phyloP scores from a whole-genome alignment of 2,329 filamentous ascomycete genomes.

The Fusarium temperatum region DNA sequence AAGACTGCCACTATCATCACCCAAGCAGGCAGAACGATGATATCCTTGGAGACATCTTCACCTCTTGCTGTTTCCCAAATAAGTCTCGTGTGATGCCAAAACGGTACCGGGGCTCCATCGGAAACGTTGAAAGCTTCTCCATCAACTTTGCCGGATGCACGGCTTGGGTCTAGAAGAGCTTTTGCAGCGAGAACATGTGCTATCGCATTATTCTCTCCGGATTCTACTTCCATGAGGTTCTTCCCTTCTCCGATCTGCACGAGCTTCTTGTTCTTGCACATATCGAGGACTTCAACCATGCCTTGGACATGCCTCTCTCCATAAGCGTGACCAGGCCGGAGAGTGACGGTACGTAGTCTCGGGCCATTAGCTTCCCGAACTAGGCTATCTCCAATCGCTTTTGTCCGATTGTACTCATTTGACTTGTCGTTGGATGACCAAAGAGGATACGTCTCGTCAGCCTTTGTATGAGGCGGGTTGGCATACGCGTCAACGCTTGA shows the following conservation, averaged over 20 bases:
- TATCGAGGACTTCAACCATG: conserved; percentile 41
- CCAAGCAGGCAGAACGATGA: conserved; percentile 40
- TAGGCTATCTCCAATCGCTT: conserved; percentile 44
- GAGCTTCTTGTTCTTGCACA: conserved; percentile 49
- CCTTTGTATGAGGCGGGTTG: conserved; percentile 33
- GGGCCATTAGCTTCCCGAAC: conserved; percentile 44
- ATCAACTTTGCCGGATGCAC: conserved; percentile 31
- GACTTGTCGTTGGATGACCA: conserved; percentile 34
- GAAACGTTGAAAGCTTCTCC: conserved; percentile 51
- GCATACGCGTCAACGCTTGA: conserved; percentile 44
- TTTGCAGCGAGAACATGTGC: conserved; percentile 44
- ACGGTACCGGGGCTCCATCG: conserved; percentile 44
- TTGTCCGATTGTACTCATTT: conserved; percentile 44
- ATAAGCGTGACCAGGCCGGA: conserved; percentile 46
- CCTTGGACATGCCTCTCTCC: conserved; percentile 46
- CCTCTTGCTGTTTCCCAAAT: conserved; percentile 39
- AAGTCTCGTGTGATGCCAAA: conserved; percentile 44
- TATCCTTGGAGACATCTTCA: background rate
- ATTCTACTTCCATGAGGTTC: conserved; percentile 43
- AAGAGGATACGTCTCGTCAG: conserved; percentile 39
- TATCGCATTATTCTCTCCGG: conserved; percentile 39
- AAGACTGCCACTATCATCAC: conserved; percentile 27
- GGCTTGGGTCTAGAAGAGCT: conserved; percentile 32
- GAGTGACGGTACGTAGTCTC: conserved; percentile 35
- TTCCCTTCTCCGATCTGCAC: conserved; percentile 39